These are phyloP conservation scores for Chaetomium globosum DNA, from an alignment of 2,329 filamentous ascomycete species.

Conservation along the genomic window DNA sequence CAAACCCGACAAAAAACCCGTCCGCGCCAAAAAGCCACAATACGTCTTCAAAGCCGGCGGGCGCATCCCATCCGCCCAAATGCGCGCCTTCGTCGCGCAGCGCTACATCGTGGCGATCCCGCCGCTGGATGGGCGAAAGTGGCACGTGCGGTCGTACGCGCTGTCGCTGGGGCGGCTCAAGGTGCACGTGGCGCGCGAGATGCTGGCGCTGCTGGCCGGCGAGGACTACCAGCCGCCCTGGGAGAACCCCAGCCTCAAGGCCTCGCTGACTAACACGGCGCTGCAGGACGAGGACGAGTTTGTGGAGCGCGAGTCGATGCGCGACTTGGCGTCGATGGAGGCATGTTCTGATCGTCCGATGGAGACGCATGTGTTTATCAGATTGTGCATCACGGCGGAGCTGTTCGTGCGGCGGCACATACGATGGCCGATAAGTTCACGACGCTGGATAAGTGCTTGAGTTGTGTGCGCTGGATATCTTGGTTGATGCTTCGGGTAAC, in stretches of 20 bases:
- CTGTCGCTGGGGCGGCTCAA: slow-evolving; percentile 44
- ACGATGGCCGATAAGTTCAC: slow-evolving; percentile 48
- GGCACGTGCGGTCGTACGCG: slow-evolving; percentile 45
- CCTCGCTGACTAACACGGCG: slow-evolving; percentile 45
- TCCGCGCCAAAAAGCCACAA: slow-evolving; percentile 29
- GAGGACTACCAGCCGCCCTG: slow-evolving; percentile 45
- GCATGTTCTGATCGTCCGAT: slow-evolving; percentile 35
- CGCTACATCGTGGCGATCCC: slow-evolving; percentile 43
- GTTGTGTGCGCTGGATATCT: slow-evolving; percentile 45
- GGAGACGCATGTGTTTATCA: slow-evolving; percentile 43
- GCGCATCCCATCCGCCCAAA: slow-evolving; percentile 44
- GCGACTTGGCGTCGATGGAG: slow-evolving; percentile 38
- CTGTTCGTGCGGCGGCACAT: slow-evolving; percentile 42
- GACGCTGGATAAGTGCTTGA: slow-evolving; percentile 44
- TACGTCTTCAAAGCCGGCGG: slow-evolving; percentile 41
- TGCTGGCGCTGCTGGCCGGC: slow-evolving; percentile 43
- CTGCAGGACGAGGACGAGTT: slow-evolving; percentile 45
- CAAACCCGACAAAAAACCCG: not conserved
- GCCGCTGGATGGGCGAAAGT: slow-evolving; percentile 42
- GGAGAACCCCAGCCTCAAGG: slow-evolving; percentile 42
- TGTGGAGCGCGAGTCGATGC: slow-evolving; percentile 41
- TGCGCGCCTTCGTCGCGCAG: slow-evolving; percentile 46
- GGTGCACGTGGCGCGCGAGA: slow-evolving; percentile 45
- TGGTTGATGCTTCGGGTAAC: slow-evolving; percentile 41
- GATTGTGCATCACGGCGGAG: slow-evolving; percentile 43